A percentile compares a stretch with the other conserved stretches of the same genome.
Conservation (phyloP, 129 eudicot genomes). For the Arctium lappa region DNA sequence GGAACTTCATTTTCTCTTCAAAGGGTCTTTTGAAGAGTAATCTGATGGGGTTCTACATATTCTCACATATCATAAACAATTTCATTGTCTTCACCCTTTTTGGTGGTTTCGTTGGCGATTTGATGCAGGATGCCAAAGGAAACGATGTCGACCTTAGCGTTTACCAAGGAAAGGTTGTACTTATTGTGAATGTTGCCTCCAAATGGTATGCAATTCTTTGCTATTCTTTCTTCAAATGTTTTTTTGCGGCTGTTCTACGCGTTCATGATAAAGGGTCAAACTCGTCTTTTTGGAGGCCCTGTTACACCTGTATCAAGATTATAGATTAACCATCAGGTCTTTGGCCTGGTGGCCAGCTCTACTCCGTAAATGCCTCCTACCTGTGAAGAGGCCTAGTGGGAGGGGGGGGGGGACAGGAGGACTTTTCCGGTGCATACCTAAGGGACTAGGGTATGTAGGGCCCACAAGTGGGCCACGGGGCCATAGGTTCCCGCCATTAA, state of each 20-base stretch:
- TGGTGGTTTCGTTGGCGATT: not conserved
- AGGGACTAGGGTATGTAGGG: no score
- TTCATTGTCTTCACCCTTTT: not conserved
- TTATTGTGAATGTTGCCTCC: slow-evolving; percentile 69
- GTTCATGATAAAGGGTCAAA: not conserved
- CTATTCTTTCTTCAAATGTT: not conserved
- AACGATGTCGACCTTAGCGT: slow-evolving; percentile 46
- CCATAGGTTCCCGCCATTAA: no score
- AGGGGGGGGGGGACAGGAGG: no score
- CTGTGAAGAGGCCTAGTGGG: no score
- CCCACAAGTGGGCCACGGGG: no score
- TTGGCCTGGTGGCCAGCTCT: no score
- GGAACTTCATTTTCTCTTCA: not conserved
- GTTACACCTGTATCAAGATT: not conserved
- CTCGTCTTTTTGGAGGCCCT: not conserved
- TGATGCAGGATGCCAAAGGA: slow-evolving; percentile 51
- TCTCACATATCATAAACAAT: not conserved
- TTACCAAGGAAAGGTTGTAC: slow-evolving; percentile 58
- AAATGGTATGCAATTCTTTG: slow-evolving; percentile 32
- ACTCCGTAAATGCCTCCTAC: no score
- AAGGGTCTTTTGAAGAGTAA: not conserved
- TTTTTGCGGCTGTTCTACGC: not conserved
- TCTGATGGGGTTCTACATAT: not conserved
- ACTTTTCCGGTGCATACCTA: no score
- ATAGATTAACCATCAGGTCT: no score